Conservation (phyloP, 805 yeast genomes). For the Citeromyces matritensis region DNA sequence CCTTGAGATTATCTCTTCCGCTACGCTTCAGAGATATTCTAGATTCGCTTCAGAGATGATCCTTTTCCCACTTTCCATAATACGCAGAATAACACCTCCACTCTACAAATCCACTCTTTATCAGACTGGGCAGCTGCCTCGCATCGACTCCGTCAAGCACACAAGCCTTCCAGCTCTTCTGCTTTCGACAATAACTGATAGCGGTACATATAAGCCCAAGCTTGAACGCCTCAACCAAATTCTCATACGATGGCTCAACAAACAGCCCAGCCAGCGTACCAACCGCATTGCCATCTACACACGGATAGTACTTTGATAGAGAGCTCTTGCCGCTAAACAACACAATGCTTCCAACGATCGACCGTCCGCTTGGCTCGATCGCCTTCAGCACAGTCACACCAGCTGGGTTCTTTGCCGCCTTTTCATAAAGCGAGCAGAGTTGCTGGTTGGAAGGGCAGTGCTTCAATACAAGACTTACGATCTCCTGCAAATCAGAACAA, state of each 20-base stretch:
- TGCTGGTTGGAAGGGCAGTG: constrained; percentile 8
- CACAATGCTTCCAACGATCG: constrained; percentile 35
- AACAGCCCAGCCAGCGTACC: constrained; percentile 40
- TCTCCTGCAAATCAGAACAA: constrained; percentile 25
- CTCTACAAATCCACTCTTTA: constrained; percentile 11
- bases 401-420: constrained; percentile 4
- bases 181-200: constrained; percentile 25
- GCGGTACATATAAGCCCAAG: constrained; percentile 44
- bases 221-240: constrained; percentile 35
- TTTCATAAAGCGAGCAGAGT: constrained; percentile 9
- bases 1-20: too few species aligned
- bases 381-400: constrained; percentile 32
- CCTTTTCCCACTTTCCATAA: constrained; percentile 8
- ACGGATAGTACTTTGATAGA: constrained; percentile 33
- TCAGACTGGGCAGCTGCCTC: constrained; percentile 6
- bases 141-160: constrained; percentile 5
- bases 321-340: constrained; percentile 29
- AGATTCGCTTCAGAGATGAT: too few species aligned
- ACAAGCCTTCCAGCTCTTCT: constrained; percentile 7
- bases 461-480: constrained; percentile 21
- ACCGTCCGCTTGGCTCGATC: constrained; percentile 33
- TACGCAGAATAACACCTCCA: constrained; percentile 8
- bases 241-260: constrained; percentile 35
- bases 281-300: constrained; percentile 24
- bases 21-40: too few species aligned